These are phyloP conservation scores for Melampsora larici-populina DNA, from an alignment of 1,284 basidiomycete genomes.

Conservation along the genomic window DNA sequence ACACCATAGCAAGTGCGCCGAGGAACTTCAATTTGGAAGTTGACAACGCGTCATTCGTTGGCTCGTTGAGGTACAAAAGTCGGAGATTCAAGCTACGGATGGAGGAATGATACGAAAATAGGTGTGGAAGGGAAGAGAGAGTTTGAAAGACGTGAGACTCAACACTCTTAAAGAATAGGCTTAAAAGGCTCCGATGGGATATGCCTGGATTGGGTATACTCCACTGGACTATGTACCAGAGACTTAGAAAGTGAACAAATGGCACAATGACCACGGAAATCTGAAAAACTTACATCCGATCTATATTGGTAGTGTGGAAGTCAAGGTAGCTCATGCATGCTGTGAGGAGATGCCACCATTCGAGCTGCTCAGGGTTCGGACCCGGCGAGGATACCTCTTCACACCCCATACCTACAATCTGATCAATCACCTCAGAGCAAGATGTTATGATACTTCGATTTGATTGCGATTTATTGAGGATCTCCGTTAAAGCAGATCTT, in stretches of 20 bases:
- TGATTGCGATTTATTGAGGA: background rate
- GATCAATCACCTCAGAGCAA: background rate
- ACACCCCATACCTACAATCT: background rate
- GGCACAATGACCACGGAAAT: no score
- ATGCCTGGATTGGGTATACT: no score
- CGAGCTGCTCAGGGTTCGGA: background rate
- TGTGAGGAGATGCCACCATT: background rate
- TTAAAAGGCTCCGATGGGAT: no score
- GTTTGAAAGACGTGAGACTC: background rate
- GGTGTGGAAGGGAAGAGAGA: background rate
- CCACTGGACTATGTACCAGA: background rate
- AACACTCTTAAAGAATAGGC: background rate
- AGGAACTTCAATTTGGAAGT: conserved; percentile 23
- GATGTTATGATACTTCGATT: background rate
- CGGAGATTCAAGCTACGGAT: conserved; percentile 14
- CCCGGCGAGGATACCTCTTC: background rate
- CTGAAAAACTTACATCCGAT: background rate
- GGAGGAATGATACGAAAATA: background rate
- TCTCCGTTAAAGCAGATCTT: background rate
- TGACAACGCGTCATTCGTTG: conserved; percentile 15
- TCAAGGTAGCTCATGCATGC: conserved; percentile 1
- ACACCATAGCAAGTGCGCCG: conserved; percentile 13
- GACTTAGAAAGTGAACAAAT: no score
- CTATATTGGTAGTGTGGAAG: background rate
- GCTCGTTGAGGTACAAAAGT: background rate